Evolutionary conservation across 371 early-diverging fungal genomes (phyloP).

Genomic region (Funneliformis caledonium): DNA sequence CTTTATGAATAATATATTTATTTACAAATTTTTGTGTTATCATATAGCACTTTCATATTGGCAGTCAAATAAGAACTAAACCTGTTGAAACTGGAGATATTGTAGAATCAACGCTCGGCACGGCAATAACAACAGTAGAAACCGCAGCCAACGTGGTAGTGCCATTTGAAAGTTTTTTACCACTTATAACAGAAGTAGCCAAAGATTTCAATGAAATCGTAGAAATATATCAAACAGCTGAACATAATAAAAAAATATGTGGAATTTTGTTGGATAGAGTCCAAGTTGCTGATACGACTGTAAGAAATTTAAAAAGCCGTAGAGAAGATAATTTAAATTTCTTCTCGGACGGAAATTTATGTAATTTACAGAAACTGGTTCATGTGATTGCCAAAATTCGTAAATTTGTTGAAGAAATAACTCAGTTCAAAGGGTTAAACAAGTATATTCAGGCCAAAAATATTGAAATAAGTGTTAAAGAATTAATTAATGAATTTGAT

Average conservation of each 20-base stretch:
- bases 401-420: too few relatives aligned
- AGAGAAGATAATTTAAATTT: background rate
- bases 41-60: too few relatives aligned
- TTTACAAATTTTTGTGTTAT: too few relatives aligned
- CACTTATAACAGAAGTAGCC: background rate
- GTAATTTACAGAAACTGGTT: background rate
- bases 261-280: too few relatives aligned
- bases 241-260: too few relatives aligned
- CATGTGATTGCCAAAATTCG: background rate
- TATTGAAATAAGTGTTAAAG: background rate
- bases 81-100: too few relatives aligned
- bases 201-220: background rate
- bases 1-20: too few relatives aligned
- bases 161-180: constrained; percentile 7
- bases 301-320: background rate
- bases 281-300: too few relatives aligned
- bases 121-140: too few relatives aligned
- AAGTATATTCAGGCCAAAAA: background rate
- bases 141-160: too few relatives aligned
- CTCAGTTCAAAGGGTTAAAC: background rate
- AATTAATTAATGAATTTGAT: constrained; percentile 25
- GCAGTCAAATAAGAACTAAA: too few relatives aligned
- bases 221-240: background rate
- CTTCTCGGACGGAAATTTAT: background rate
- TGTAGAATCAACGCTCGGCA: too few relatives aligned